These are phyloP conservation scores for Ophiocordyceps camponoti-rufipedis DNA, from an alignment of 2,329 filamentous ascomycete genomes.

Conservation along the genomic window DNA sequence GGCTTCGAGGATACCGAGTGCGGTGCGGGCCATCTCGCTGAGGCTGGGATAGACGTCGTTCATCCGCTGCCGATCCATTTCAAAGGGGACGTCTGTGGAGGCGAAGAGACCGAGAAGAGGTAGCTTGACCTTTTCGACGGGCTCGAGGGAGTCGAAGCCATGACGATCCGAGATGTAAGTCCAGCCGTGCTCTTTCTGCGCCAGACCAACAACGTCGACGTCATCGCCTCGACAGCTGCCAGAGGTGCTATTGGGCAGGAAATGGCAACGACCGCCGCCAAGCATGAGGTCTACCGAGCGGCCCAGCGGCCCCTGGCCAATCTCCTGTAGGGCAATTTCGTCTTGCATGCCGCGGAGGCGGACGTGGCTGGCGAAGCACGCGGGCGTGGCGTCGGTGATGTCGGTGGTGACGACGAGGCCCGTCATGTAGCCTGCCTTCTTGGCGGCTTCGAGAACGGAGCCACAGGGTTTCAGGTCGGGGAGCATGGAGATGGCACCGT, in stretches of 20 bases:
- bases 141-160: constrained; percentile 57
- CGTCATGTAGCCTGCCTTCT: constrained; percentile 78
- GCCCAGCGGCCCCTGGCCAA: constrained; percentile 74
- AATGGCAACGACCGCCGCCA: constrained; percentile 85
- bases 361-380: constrained; percentile 84
- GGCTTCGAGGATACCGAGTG: constrained; percentile 58
- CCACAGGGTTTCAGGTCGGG: constrained; percentile 78
- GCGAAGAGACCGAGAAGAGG: constrained; percentile 81
- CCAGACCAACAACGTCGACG: constrained; percentile 55
- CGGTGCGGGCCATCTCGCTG: constrained; percentile 77
- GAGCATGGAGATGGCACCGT: constrained; percentile 81
- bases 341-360: constrained; percentile 67
- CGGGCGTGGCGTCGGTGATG: constrained; percentile 89
- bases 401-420: constrained; percentile 90
- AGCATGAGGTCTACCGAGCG: constrained; percentile 82
- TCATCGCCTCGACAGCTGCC: constrained; percentile 72
- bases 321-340: constrained; percentile 78
- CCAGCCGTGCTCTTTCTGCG: constrained; percentile 60
- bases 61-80: constrained; percentile 72
- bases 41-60: constrained; percentile 71
- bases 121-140: constrained; percentile 50
- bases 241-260: constrained; percentile 61
- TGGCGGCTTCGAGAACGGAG: constrained; percentile 83
- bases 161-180: constrained; percentile 54
- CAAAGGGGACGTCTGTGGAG: constrained; percentile 67